Base-by-base conservation (phyloP, 306 rosid species). In the Quercus bicolor region DNA sequence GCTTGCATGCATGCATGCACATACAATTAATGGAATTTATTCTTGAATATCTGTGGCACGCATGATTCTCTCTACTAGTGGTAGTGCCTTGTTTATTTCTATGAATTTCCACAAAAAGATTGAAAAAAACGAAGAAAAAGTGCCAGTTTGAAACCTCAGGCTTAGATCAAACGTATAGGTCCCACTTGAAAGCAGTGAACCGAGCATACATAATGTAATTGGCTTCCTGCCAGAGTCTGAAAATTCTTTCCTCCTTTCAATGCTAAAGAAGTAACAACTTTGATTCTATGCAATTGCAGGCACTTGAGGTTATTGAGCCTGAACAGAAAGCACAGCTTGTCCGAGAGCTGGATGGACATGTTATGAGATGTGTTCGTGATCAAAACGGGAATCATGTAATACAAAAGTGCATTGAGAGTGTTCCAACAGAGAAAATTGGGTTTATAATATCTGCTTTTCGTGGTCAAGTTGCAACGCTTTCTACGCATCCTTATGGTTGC, bases 331-430 rank as follows among this genome's bases (percentile, higher is more conserved):
- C 80, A 77, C 88, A 81, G 76, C 91, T 88, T 77, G 89, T 88
- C 73, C 84, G 72, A 65, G 91, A 88, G 77, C 85, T 88, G 60
- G 91, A 88, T 86, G 91, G 91, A 77, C 70, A 88, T 81, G 84
- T 88, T 75, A 83, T 88, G 85, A 84, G 82, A 79, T 88, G 91
- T 72, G 89, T 88, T 62, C 89, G 91, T 59, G 91, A 88, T 75
- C 91, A 88, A 77, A 88, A 86, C 34, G 91, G 91, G 82, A 88
- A 88, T 84, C 91, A 88, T 86, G 91, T 88, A 79, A 88, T 88
- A 84, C 91, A 88, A 79, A 88, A 88, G 80, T 88, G 91, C 83
- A 81, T 88, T 55, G 91, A 88, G 84, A 81, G 86, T 65, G 84
- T 88, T 65, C 88, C 89, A 72, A 85, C 89, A 5, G 70, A 79